Conservation (phyloP, 2,329 filamentous ascomycete genomes). For the Thermothelomyces thermophilus region DNA sequence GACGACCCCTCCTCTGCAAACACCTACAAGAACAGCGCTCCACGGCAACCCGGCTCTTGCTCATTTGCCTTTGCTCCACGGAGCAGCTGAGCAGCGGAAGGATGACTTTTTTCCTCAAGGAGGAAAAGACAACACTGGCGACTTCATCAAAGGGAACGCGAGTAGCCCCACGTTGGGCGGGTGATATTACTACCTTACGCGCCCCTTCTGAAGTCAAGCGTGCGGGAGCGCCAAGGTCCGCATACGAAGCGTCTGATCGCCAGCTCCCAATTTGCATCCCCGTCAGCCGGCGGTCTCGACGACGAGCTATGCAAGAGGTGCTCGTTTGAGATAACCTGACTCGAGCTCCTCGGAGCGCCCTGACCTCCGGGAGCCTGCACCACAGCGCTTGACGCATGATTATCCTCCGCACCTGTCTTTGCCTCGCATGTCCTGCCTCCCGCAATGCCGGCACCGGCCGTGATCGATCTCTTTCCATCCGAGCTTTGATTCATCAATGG, state of each 20-base stretch:
- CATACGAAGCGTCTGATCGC: slow-evolving; percentile 26
- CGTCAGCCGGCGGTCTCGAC: neutral
- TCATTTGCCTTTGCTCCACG: neutral
- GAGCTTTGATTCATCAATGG: too few species aligned
- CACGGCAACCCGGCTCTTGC: neutral
- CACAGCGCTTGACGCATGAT: slow-evolving; percentile 16
- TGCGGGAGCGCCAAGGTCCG: neutral
- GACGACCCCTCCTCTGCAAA: neutral
- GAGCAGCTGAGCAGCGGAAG: neutral
- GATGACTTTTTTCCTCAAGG: too few species aligned
- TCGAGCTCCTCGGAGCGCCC: slow-evolving; percentile 21
- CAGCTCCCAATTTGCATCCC: slow-evolving; percentile 5
- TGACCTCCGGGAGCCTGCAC: neutral
- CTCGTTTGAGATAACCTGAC: neutral
- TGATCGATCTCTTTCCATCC: neutral
- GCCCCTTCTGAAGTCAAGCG: too few species aligned
- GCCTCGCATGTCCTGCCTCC: neutral
- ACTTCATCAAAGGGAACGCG: too few species aligned
- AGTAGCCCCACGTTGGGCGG: too few species aligned
- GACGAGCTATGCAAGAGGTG: neutral
- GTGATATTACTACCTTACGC: too few species aligned
- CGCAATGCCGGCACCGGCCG: neutral
- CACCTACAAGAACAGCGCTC: neutral
- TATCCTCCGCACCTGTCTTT: slow-evolving; percentile 4
- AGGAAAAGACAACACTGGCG: too few species aligned